Percentiles rank a stretch among this genome's conserved stretches.
These are phyloP conservation scores for Kuraishia borneana DNA, from an alignment of 805 yeast genomes.

Conservation along the genomic window DNA sequence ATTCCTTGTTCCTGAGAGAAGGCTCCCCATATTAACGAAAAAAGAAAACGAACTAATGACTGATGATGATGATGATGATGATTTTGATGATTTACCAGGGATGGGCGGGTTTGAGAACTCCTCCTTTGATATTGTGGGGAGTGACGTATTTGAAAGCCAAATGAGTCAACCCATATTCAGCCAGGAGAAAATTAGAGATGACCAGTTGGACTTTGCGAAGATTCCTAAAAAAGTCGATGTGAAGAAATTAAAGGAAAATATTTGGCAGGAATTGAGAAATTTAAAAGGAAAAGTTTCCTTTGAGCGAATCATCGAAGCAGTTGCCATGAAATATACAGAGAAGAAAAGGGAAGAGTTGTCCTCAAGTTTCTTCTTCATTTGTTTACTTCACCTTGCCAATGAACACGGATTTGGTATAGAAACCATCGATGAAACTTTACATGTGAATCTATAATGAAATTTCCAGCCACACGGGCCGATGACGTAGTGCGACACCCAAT, in stretches of 20 bases:
- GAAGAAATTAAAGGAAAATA: conserved; percentile 55
- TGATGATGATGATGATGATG: not conserved
- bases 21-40: not conserved
- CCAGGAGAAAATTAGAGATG: conserved; percentile 21
- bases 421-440: conserved; percentile 28
- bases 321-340: conserved; percentile 34
- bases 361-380: conserved; percentile 78
- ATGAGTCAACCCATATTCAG: conserved; percentile 8
- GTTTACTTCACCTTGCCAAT: conserved; percentile 76
- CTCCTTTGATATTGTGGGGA: not conserved
- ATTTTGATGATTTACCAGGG: too few species aligned
- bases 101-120: not conserved
- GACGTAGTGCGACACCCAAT: too few species aligned
- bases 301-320: conserved; percentile 13
- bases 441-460: too few species aligned
- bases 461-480: too few species aligned
- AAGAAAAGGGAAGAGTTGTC: conserved; percentile 58
- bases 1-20: not conserved
- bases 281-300: conserved; percentile 7
- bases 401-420: conserved; percentile 62
- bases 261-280: conserved; percentile 35
- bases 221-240: conserved; percentile 77
- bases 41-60: not conserved
- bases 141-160: not conserved
- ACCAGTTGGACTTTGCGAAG: conserved; percentile 48